Evolutionary conservation across 208 protist species (phyloP).

Genomic region (Leishmania aethiopica): DNA sequence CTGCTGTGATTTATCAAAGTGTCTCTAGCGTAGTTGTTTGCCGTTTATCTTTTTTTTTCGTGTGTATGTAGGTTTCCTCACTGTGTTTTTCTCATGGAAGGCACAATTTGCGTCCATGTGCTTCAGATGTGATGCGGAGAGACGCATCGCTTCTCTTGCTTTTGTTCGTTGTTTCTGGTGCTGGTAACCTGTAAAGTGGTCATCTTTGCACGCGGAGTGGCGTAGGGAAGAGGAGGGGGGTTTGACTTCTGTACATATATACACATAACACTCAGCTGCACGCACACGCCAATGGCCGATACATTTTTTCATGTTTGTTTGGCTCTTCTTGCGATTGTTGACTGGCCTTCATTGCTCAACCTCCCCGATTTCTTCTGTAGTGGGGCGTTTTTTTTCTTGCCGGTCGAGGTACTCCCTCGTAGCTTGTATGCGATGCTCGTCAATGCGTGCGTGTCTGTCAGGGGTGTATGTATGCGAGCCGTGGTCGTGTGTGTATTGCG

Average conservation of each 20-base stretch:
- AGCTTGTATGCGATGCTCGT: constrained; percentile 1
- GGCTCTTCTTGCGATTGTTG: constrained; percentile 1
- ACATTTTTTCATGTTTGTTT: background rate
- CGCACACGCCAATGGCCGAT: background rate
- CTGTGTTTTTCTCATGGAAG: constrained; percentile 10
- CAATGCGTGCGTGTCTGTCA: constrained; percentile 5
- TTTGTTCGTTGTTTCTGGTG: constrained; percentile 4
- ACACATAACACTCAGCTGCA: constrained; percentile 4
- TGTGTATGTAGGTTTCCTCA: constrained; percentile 10
- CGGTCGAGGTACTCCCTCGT: background rate
- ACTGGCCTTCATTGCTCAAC: background rate
- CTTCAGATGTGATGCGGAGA: background rate
- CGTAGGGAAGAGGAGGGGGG: background rate
- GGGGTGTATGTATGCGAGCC: background rate
- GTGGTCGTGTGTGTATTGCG: background rate
- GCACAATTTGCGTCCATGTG: background rate
- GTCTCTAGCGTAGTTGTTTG: background rate
- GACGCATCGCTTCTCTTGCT: constrained; percentile 10
- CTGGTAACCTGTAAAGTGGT: background rate
- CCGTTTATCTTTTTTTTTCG: constrained; percentile 4
- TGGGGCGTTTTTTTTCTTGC: background rate
- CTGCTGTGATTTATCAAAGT: constrained; percentile 5
- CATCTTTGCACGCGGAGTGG: background rate
- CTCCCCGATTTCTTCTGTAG: background rate
- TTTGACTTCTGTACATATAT: background rate